Percentiles rank a stretch among this genome's conserved stretches.
Evolutionary conservation across 2,329 filamentous ascomycete genomes (phyloP).

Genomic region (Aspergillus tanneri): DNA sequence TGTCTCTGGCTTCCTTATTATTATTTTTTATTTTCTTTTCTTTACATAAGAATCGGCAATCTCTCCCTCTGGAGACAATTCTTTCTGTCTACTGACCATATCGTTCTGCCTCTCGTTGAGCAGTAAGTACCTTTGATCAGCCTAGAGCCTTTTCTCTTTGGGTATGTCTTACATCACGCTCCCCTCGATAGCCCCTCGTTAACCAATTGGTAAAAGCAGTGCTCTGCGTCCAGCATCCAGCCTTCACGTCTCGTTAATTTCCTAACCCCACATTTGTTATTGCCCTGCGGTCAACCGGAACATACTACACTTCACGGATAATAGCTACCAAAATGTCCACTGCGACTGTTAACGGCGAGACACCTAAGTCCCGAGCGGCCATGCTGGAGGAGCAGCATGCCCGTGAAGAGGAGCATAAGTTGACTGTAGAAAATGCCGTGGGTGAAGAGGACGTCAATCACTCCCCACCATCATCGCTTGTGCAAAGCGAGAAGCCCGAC

Average conservation of each 20-base stretch:
- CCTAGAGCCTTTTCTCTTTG: not conserved
- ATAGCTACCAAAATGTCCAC: constrained; percentile 38
- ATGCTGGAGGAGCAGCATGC: constrained; percentile 55
- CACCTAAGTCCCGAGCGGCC: constrained; percentile 51
- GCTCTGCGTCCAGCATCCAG: not conserved
- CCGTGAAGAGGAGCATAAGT: constrained; percentile 55
- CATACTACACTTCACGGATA: too few species aligned
- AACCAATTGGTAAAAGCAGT: not conserved
- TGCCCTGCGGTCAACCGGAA: too few species aligned
- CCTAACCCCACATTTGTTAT: too few species aligned
- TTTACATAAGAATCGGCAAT: too few species aligned
- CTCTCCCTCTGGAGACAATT: not conserved
- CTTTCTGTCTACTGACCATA: not conserved
- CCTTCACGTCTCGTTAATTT: too few species aligned
- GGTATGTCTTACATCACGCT: constrained; percentile 3
- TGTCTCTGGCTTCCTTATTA: not conserved
- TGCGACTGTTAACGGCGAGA: constrained; percentile 32
- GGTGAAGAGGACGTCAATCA: constrained; percentile 73
- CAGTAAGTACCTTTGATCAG: not conserved
- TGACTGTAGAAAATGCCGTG: constrained; percentile 74
- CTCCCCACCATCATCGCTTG: constrained; percentile 52
- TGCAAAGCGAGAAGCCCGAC: constrained; percentile 33
- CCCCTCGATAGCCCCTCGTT: constrained; percentile 1
- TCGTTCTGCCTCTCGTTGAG: not conserved
- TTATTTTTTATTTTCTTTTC: too few species aligned